Evolutionary conservation across 2,329 filamentous ascomycete genomes (phyloP), one percentile per base, ranked within the genome.

Genomic region (Ophiostoma piceae): DNA sequence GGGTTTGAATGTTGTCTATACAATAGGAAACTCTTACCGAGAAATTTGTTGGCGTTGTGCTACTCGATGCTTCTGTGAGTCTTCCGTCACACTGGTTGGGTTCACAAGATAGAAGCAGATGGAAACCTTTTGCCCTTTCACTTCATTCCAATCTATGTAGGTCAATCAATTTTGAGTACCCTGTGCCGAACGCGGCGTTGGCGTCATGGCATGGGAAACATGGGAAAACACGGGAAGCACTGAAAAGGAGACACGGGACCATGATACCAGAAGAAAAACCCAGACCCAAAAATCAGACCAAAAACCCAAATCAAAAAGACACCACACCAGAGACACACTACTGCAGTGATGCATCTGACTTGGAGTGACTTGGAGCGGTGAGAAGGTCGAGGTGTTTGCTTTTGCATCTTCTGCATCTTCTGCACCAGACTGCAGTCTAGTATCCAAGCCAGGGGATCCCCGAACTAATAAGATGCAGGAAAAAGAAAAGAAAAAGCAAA

Each of bases 271-370:
- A 19, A 37, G 16, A 1, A 64, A 64, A 64, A n/a, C 39, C 1
- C 1, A 7, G 22, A 65, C 6, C 8, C n/a, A n/a, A n/a, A 64
- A n/a, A 64, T 2, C 1, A 7, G 22, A 65, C 6, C 8, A 16
- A 69, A 57, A 69, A 32, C 5, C 11, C 19, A 66, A 26, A 11
- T 1, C 29, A 66, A 66, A 66, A 68, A 69, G 6, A 65, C n/a
- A 66, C 32, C 26, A 22, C 6, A 65, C 32, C 2, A 65, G 32
- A 39, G 19, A 65, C 35, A 39, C 62, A 22, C 62, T 65, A 65
- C 62, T 65, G 62, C 62, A 41, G 32, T 22, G 35, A 39, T 12
- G 35, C 35, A 29, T 37, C 9, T 11, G 19, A 26, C n/a, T 22
- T 39, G 62, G 62, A 65, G 62, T 11, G 19, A 26, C 11, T 22